Percentiles rank a stretch among this genome's conserved stretches.
Evolutionary conservation across 768 basidiomycete genomes (phyloP).

Genomic region (Auricularia heimuer): DNA sequence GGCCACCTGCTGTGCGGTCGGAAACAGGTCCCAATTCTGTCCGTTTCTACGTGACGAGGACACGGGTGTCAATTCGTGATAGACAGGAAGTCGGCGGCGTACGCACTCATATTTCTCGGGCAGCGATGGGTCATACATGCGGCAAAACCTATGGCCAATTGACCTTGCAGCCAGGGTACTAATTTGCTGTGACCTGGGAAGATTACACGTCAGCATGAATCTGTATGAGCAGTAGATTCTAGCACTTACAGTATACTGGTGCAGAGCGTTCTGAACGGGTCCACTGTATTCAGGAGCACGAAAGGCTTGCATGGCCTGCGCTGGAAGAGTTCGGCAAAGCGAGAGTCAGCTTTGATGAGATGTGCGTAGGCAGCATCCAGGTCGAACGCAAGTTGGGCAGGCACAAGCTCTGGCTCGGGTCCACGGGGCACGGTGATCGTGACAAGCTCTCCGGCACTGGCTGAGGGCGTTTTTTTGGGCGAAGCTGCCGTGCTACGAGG

Average conservation of each 20-base stretch:
- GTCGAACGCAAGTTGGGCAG: slow-evolving; percentile 65
- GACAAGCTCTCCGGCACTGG: background rate
- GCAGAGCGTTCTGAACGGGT: slow-evolving; percentile 74
- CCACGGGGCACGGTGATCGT: background rate
- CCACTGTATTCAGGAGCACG: slow-evolving; percentile 60
- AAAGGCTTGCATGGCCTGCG: slow-evolving; percentile 67
- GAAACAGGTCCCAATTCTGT: slow-evolving; percentile 43
- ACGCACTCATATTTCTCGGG: slow-evolving; percentile 47
- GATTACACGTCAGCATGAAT: background rate
- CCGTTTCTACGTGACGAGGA: slow-evolving; percentile 5
- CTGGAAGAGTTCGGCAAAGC: slow-evolving; percentile 62
- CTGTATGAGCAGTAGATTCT: background rate
- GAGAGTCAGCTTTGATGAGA: slow-evolving; percentile 51
- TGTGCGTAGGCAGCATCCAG: slow-evolving; percentile 68
- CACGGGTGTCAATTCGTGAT: background rate
- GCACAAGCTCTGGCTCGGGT: slow-evolving; percentile 34
- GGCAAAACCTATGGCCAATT: slow-evolving; percentile 69
- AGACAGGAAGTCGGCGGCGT: background rate
- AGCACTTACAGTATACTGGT: slow-evolving; percentile 58
- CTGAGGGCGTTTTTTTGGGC: background rate
- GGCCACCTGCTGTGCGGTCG: slow-evolving; percentile 59
- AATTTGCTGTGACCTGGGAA: slow-evolving; percentile 61
- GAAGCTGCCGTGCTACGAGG: background rate
- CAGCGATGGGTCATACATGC: slow-evolving; percentile 62
- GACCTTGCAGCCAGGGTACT: slow-evolving; percentile 81